phyloP scores from a whole-genome alignment of 176 grass and related monocot species.

The Juncus effusus region DNA sequence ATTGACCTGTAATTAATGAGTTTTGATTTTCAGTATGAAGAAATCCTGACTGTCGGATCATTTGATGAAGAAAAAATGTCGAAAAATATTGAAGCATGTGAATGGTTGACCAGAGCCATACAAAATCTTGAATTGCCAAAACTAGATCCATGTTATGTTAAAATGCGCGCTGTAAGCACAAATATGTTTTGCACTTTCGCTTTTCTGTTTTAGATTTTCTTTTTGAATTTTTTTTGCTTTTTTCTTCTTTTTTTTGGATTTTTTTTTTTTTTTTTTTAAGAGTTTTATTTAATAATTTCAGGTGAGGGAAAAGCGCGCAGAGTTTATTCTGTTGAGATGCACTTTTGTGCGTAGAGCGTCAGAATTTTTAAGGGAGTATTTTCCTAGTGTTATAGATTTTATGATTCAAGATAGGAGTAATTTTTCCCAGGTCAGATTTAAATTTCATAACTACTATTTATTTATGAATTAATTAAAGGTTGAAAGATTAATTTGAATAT shows the following conservation, averaged over 20 bases:
- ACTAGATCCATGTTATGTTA: conserved; percentile 74
- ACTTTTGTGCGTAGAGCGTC: conserved; percentile 91
- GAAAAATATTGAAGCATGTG: conserved; percentile 91
- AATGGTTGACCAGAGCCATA: conserved; percentile 90
- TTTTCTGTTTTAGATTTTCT: neutral
- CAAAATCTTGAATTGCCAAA: conserved; percentile 76
- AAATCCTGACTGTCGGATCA: conserved; percentile 68
- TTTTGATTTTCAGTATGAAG: conserved; percentile 55
- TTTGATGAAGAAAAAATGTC: conserved; percentile 86
- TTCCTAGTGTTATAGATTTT: conserved; percentile 80
- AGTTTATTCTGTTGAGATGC: conserved; percentile 90
- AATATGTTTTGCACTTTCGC: too few species aligned
- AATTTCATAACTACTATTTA: conserved; percentile 3
- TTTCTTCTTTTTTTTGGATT: too few species aligned
- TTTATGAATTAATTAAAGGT: neutral
- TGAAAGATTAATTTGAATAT: neutral
- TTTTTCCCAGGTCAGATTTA: conserved; percentile 69
- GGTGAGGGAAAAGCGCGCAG: conserved; percentile 95
- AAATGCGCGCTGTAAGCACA: conserved; percentile 68
- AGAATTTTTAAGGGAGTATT: conserved; percentile 94
- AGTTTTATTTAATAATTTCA: conserved; percentile 35
- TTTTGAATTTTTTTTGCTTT: neutral
- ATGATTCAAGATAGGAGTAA: conserved; percentile 81
- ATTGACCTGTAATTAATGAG: neutral
- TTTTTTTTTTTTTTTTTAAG: conserved; percentile 11